Percentiles rank a stretch among this genome's conserved stretches.
These are phyloP conservation scores for Ichthyophthirius multifiliis DNA, from an alignment of 169 alveolate genomes.

Conservation along the genomic window DNA sequence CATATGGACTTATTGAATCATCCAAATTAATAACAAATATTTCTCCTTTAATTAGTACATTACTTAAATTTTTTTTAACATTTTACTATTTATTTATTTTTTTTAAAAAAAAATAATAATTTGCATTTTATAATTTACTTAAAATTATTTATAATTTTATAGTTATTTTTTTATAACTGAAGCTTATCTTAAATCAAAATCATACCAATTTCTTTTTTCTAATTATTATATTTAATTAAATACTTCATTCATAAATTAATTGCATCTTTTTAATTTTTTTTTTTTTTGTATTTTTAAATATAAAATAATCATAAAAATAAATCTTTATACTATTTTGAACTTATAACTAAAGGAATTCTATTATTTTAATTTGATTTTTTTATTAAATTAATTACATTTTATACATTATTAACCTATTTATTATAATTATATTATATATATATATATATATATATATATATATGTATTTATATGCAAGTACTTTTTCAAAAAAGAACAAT, in stretches of 20 bases:
- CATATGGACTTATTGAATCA: neutral
- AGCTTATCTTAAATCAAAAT: conserved; percentile 14
- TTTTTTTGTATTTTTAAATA: no score
- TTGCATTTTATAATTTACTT: neutral
- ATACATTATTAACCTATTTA: neutral
- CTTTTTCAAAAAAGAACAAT: conserved; percentile 5
- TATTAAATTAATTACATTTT: neutral
- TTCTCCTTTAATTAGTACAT: conserved; percentile 2
- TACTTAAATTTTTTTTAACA: neutral
- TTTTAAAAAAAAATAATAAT: neutral
- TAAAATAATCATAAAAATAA: neutral
- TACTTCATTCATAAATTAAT: neutral
- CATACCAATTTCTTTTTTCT: neutral
- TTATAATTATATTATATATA: neutral
- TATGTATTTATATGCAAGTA: neutral
- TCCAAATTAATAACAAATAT: conserved; percentile 5
- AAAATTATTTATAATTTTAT: neutral
- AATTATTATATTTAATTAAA: neutral
- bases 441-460: no score
- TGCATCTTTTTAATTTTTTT: neutral
- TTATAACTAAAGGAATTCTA: neutral
- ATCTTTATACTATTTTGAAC: neutral
- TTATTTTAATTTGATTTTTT: conserved; percentile 7
- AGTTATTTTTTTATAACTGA: neutral
- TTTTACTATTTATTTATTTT: neutral